These are phyloP conservation scores for Eimeria maxima DNA, from an alignment of 169 alveolate genomes.

Conservation along the genomic window DNA sequence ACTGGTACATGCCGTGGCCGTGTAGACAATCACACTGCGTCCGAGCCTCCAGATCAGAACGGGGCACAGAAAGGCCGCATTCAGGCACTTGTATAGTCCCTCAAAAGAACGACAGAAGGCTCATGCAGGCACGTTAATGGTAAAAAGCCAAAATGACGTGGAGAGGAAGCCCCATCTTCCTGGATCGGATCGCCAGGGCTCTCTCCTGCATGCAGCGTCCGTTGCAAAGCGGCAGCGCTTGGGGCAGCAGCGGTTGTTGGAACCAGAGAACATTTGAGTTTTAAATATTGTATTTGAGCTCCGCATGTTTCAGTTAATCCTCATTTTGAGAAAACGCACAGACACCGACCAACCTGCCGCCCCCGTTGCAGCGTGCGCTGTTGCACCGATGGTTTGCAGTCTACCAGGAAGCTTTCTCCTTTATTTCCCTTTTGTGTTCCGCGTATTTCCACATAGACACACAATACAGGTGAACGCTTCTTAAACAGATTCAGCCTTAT, in stretches of 20 bases:
- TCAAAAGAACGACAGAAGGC: background rate
- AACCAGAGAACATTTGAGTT: background rate
- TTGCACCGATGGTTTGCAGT: background rate
- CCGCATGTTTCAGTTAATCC: too few species aligned
- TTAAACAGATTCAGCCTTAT: too few species aligned
- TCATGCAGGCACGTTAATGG: background rate
- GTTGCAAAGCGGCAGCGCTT: conserved; percentile 2
- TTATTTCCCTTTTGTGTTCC: background rate
- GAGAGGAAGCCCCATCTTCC: background rate
- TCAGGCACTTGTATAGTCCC: background rate
- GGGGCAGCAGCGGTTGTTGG: background rate
- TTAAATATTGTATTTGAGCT: background rate
- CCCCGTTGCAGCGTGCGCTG: background rate
- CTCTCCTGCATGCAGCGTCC: conserved; percentile 8
- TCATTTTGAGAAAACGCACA: background rate
- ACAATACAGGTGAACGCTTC: background rate
- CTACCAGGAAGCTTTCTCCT: background rate
- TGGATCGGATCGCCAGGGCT: background rate
- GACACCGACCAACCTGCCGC: background rate
- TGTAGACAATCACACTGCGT: background rate
- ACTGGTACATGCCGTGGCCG: background rate
- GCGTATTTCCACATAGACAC: background rate
- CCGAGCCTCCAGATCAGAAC: background rate
- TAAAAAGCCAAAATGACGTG: conserved; percentile 37
- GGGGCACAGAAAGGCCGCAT: background rate